Percentiles rank a stretch among this genome's conserved stretches.
Conservation (phyloP, 495 filamentous ascomycete species). For the Sphaerosporella brunnea region DNA sequence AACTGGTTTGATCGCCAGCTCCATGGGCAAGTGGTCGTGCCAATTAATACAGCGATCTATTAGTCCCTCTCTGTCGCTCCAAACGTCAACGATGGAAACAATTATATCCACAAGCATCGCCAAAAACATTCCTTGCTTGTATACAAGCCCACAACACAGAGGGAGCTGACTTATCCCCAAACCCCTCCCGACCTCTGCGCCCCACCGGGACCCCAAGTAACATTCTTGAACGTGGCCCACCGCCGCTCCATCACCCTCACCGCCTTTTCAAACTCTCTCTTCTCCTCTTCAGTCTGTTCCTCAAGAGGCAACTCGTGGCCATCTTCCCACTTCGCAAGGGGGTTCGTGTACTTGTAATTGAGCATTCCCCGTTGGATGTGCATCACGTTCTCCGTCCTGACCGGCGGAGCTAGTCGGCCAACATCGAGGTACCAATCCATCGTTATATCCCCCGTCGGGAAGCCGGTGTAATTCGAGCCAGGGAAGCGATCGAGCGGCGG, state of each 20-base stretch:
- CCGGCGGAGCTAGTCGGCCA: constrained; percentile 12
- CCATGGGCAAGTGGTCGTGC: too few species aligned
- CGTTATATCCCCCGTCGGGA: constrained; percentile 10
- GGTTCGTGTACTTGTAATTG: constrained; percentile 1
- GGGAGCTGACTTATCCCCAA: too few species aligned
- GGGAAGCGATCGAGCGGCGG: neutral
- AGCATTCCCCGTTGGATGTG: constrained; percentile 5
- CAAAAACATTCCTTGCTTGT: too few species aligned
- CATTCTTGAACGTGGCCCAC: neutral
- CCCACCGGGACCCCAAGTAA: too few species aligned
- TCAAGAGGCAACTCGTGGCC: neutral
- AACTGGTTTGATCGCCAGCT: too few species aligned
- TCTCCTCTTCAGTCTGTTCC: neutral
- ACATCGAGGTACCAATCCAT: constrained; percentile 16
- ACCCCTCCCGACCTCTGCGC: too few species aligned
- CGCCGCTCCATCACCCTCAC: neutral
- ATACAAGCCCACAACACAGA: too few species aligned
- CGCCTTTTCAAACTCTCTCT: neutral
- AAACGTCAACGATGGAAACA: too few species aligned
- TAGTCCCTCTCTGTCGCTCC: too few species aligned
- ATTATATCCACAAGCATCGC: too few species aligned
- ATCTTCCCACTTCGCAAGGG: neutral
- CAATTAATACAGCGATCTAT: too few species aligned
- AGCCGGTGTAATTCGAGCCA: constrained; percentile 6
- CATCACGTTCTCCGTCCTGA: constrained; percentile 16